Evolutionary conservation across 345 rosid species (phyloP).

Genomic region (Eucalyptus pauciflora): DNA sequence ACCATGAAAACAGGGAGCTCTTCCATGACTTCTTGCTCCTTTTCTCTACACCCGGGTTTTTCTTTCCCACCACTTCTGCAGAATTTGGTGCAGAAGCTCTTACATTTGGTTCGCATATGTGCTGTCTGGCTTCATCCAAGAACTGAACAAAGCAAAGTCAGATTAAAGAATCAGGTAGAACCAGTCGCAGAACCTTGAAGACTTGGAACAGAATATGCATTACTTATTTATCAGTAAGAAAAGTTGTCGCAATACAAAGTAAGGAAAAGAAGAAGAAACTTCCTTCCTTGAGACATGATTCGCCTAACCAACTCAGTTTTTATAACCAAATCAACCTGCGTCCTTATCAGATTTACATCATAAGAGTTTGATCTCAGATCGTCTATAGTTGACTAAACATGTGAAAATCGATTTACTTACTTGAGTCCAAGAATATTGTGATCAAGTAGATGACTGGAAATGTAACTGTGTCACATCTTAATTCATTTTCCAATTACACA

Average conservation of each 20-base stretch:
- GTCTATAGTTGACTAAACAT: background rate
- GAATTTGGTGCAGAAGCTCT: background rate
- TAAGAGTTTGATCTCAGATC: background rate
- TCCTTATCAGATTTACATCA: background rate
- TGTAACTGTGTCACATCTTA: background rate
- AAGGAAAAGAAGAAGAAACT: background rate
- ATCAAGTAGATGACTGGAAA: background rate
- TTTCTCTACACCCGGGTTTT: constrained; percentile 2
- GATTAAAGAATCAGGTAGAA: background rate
- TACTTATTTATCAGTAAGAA: background rate
- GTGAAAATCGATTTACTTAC: background rate
- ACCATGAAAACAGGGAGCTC: constrained; percentile 33
- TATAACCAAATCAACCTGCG: background rate
- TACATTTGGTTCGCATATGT: constrained; percentile 6
- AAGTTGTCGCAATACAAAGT: background rate
- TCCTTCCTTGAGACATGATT: background rate
- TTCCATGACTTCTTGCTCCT: constrained; percentile 43
- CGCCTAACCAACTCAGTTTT: background rate
- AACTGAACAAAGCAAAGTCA: constrained; percentile 11
- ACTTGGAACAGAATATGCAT: background rate
- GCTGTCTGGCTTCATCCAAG: constrained; percentile 47
- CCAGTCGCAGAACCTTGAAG: background rate
- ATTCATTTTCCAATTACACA: background rate
- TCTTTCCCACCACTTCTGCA: constrained; percentile 3
- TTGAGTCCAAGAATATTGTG: background rate